Percentiles rank a stretch among this genome's conserved stretches.
phyloP scores from a whole-genome alignment of 2,329 filamentous ascomycete genomes.

The Blastomyces emzantsi region DNA sequence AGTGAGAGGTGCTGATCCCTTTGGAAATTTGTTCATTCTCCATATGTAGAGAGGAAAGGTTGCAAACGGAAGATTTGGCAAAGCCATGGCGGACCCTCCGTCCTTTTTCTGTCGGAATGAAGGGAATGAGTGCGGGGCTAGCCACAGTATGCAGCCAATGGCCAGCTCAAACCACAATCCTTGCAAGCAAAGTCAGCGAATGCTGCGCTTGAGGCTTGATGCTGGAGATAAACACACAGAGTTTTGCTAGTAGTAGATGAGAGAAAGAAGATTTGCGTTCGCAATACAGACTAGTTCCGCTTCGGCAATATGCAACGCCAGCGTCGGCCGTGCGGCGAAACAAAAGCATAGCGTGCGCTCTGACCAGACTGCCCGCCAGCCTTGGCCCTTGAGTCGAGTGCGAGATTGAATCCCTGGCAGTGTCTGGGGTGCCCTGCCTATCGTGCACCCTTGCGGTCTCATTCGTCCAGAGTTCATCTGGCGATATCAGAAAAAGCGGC shows the following conservation, averaged over 20 bases:
- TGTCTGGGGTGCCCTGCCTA: background rate
- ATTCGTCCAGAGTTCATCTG: background rate
- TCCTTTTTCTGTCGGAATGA: background rate
- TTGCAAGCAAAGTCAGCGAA: background rate
- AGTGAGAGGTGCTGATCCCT: background rate
- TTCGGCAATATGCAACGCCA: background rate
- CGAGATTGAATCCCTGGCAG: background rate
- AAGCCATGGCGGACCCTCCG: background rate
- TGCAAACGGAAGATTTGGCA: background rate
- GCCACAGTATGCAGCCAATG: background rate
- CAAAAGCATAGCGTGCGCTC: background rate
- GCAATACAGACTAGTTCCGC: background rate
- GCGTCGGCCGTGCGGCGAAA: background rate
- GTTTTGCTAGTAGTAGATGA: background rate
- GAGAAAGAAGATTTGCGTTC: background rate
- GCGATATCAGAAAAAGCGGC: background rate
- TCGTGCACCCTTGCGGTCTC: background rate
- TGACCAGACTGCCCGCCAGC: no score
- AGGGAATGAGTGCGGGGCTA: background rate
- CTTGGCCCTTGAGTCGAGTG: background rate
- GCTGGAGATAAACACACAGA: background rate
- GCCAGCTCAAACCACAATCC: background rate
- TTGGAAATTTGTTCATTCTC: background rate
- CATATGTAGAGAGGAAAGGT: background rate
- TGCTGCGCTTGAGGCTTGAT: background rate